phyloP scores from a whole-genome alignment of 2,329 filamentous ascomycete species.

The Xylariaceae sp. region DNA sequence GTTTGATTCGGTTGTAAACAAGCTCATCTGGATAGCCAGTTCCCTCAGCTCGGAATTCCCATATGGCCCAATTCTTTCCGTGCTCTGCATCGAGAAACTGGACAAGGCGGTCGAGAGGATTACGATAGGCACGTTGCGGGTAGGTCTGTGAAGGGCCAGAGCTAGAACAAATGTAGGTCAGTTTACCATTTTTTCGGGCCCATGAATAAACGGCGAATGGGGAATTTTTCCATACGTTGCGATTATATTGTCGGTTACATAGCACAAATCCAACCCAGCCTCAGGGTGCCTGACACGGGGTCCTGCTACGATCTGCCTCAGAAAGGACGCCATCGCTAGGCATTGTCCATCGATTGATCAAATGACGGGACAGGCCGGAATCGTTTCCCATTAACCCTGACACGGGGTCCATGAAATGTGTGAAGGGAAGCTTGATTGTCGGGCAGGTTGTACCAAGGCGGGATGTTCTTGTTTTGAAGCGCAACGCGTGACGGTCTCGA shows the following conservation, averaged over 20 bases:
- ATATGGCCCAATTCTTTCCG: conserved; percentile 82
- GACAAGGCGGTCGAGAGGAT: conserved; percentile 82
- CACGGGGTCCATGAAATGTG: not conserved
- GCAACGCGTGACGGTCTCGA: not conserved
- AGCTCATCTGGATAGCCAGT: conserved; percentile 91
- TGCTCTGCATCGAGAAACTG: conserved; percentile 85
- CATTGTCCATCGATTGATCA: not conserved
- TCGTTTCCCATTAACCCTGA: not conserved
- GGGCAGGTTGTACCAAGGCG: not conserved
- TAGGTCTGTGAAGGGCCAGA: conserved; percentile 88
- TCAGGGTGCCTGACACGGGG: conserved; percentile 80
- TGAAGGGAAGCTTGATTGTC: not conserved
- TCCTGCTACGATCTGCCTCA: conserved; percentile 87
- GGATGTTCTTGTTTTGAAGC: not conserved
- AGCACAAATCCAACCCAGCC: conserved; percentile 88
- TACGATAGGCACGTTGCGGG: conserved; percentile 88
- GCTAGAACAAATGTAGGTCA: conserved; percentile 42
- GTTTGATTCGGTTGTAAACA: conserved; percentile 78
- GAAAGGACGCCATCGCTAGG: conserved; percentile 61
- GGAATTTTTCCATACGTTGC: conserved; percentile 47
- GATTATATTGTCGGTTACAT: conserved; percentile 79
- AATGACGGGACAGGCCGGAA: not conserved
- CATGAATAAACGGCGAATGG: not conserved
- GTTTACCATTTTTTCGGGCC: not conserved
- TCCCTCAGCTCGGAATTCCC: conserved; percentile 96